A percentile compares a stretch with the other conserved stretches of the same genome.
Evolutionary conservation across 179 eudicot genomes (phyloP).

Genomic region (Amaranthus tricolor): DNA sequence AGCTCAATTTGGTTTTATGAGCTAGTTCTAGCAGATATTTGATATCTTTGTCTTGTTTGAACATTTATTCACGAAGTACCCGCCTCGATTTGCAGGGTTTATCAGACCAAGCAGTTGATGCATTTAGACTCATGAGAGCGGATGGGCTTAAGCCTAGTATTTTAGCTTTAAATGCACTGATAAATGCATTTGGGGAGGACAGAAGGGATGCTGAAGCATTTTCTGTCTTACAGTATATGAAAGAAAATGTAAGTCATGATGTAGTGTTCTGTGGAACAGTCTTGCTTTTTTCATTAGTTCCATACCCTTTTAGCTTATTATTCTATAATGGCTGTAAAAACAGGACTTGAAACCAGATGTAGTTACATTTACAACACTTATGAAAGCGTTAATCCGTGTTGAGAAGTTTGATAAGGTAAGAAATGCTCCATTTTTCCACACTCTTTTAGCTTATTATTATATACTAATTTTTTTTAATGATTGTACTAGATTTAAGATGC

Average conservation of each 20-base stretch:
- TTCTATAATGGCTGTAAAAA: slow-evolving; percentile 24
- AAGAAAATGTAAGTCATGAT: slow-evolving; percentile 64
- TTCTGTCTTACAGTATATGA: slow-evolving; percentile 87
- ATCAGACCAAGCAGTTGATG: slow-evolving; percentile 87
- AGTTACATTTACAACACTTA: slow-evolving; percentile 87
- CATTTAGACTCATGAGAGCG: slow-evolving; percentile 79
- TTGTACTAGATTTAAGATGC: background rate
- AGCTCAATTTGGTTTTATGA: background rate
- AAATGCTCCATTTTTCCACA: background rate
- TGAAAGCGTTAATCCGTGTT: slow-evolving; percentile 85
- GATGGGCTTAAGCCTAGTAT: slow-evolving; percentile 85
- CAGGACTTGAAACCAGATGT: slow-evolving; percentile 96
- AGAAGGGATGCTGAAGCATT: slow-evolving; percentile 85
- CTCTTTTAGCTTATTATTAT: no score
- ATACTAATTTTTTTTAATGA: no score
- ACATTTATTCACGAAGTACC: slow-evolving; percentile 12
- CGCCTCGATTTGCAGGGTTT: slow-evolving; percentile 57
- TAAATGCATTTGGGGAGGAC: slow-evolving; percentile 96
- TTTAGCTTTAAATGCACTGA: slow-evolving; percentile 79
- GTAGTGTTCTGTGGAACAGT: background rate
- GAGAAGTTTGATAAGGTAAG: slow-evolving; percentile 81
- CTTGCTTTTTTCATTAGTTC: background rate
- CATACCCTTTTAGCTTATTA: slow-evolving; percentile 3
- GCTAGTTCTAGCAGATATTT: background rate
- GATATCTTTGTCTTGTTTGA: background rate